Conservation (phyloP, 2,329 filamentous ascomycete species). For the Phialophora expanda region DNA sequence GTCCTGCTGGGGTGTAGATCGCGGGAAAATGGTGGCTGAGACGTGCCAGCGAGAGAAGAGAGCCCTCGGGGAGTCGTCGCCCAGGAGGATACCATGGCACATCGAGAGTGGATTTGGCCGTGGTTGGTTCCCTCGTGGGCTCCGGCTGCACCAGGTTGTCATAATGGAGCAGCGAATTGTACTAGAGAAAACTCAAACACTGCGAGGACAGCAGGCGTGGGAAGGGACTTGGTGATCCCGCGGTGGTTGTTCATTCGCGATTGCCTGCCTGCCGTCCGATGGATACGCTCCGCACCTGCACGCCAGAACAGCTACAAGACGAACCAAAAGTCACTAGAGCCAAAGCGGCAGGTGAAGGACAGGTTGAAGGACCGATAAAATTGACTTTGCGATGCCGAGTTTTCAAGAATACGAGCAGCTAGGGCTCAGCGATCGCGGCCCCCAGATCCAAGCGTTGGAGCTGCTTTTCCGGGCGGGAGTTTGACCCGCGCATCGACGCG, state of each 20-base stretch:
- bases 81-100: not conserved
- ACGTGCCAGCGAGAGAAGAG: not conserved
- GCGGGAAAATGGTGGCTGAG: conserved; percentile 11
- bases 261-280: not conserved
- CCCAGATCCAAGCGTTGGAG: not conserved
- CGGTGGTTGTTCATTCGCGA: not conserved
- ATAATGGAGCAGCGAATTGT: not conserved
- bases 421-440: conserved; percentile 1
- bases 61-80: not conserved
- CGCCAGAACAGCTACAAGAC: not conserved
- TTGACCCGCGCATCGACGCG: conserved; percentile 6
- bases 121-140: not conserved
- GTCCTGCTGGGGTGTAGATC: not conserved
- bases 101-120: not conserved
- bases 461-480: conserved; percentile 14
- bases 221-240: not conserved
- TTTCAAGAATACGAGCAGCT: not conserved
- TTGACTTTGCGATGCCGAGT: conserved; percentile 2
- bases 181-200: not conserved
- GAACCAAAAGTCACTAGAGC: conserved; percentile 12
- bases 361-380: conserved; percentile 12
- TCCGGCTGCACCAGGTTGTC: not conserved
- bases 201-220: not conserved
- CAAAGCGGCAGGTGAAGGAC: conserved; percentile 19
- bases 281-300: not conserved